Evolutionary conservation across 257 asterid species (phyloP).

Genomic region (Lavandula angustifolia): DNA sequence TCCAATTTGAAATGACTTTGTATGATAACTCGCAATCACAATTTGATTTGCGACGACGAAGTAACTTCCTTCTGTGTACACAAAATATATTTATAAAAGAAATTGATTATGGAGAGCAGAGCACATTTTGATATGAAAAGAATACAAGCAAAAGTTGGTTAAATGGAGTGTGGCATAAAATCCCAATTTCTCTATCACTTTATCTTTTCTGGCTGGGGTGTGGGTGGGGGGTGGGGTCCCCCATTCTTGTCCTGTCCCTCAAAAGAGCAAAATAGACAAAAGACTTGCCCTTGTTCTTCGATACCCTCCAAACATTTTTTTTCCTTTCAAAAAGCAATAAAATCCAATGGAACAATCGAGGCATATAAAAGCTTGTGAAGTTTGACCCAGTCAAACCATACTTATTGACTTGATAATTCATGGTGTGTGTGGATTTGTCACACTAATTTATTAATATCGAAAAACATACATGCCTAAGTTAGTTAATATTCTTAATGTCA

Average conservation of each 20-base stretch:
- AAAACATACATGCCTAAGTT: no score
- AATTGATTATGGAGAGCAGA: no score
- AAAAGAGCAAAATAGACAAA: slow-evolving; percentile 38
- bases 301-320: not conserved
- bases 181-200: not conserved
- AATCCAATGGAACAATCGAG: slow-evolving; percentile 31
- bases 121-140: slow-evolving; percentile 10
- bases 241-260: slow-evolving; percentile 36
- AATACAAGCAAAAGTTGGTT: slow-evolving; percentile 26
- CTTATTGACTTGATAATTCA: slow-evolving; percentile 19
- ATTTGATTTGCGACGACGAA: no score
- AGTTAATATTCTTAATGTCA: no score
- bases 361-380: slow-evolving; percentile 37
- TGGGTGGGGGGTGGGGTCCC: slow-evolving; percentile 22
- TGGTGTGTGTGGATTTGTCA: not conserved
- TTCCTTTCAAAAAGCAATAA: not conserved
- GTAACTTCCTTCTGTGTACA: no score
- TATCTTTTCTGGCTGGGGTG: not conserved
- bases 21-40: no score
- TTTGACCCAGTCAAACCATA: slow-evolving; percentile 48
- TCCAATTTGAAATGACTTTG: no score
- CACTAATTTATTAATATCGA: not conserved
- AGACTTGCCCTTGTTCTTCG: slow-evolving; percentile 35
- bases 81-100: no score
- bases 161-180: slow-evolving; percentile 31